phyloP scores from a whole-genome alignment of 2,329 filamentous ascomycete genomes.

The Alternaria panax region DNA sequence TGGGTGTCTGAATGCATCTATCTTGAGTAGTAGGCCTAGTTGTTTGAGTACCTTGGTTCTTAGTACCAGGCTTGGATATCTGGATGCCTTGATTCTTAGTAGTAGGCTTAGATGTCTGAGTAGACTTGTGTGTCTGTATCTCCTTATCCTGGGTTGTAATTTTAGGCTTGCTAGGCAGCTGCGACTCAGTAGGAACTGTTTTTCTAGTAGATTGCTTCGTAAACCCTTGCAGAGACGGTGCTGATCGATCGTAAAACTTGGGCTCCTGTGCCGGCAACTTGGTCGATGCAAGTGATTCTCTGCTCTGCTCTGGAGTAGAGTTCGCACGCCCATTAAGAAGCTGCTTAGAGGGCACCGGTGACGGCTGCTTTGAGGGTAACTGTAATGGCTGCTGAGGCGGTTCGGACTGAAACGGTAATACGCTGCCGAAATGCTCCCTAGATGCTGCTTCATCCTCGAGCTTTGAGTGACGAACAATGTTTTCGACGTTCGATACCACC shows the following conservation, averaged over 20 bases:
- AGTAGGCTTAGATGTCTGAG: conserved; percentile 25
- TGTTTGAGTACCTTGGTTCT: not conserved
- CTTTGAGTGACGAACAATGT: not conserved
- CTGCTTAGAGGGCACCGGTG: not conserved
- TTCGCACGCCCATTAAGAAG: not conserved
- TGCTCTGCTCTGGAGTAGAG: not conserved
- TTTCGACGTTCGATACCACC: not conserved
- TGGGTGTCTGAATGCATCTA: too few relatives aligned
- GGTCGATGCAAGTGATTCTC: not conserved
- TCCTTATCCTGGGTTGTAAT: not conserved
- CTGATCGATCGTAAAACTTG: not conserved
- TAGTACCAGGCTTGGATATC: not conserved
- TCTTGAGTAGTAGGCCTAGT: too few relatives aligned
- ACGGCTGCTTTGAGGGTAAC: not conserved
- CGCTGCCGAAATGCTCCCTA: not conserved
- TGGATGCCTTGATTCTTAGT: not conserved
- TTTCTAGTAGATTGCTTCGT: not conserved
- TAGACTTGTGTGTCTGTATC: conserved; percentile 58
- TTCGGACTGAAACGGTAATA: not conserved
- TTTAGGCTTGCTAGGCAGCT: not conserved
- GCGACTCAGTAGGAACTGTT: not conserved
- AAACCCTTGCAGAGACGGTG: not conserved
- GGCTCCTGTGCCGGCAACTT: not conserved
- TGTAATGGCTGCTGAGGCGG: not conserved
- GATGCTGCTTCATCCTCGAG: not conserved